phyloP scores from a whole-genome alignment of 805 yeast species.

The Starmera dryadoides region DNA sequence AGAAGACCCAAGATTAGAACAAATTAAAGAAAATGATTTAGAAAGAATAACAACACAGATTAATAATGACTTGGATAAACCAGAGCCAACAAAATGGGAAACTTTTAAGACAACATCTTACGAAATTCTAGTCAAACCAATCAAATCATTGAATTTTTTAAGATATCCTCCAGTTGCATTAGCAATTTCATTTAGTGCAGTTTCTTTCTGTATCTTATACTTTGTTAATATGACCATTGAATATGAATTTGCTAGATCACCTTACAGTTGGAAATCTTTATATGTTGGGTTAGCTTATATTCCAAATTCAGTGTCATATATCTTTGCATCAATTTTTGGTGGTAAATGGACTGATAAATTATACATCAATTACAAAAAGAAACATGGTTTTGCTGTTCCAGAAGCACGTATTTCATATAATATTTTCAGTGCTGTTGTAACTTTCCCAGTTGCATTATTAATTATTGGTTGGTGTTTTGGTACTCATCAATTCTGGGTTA shows the following conservation, averaged over 20 bases:
- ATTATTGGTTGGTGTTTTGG: slow-evolving; percentile 82
- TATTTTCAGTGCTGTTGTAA: slow-evolving; percentile 53
- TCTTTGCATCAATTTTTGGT: slow-evolving; percentile 70
- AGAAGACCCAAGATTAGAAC: slow-evolving; percentile 12
- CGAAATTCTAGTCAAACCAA: slow-evolving; percentile 49
- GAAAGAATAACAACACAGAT: slow-evolving; percentile 17
- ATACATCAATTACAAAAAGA: slow-evolving; percentile 42
- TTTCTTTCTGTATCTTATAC: slow-evolving; percentile 65
- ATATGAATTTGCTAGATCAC: slow-evolving; percentile 49
- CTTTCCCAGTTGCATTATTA: slow-evolving; percentile 58
- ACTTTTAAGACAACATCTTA: slow-evolving; percentile 26
- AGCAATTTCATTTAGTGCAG: slow-evolving; percentile 58
- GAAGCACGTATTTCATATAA: slow-evolving; percentile 78
- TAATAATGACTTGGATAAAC: slow-evolving; percentile 17
- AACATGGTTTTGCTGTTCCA: slow-evolving; percentile 63
- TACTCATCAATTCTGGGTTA: slow-evolving; percentile 61
- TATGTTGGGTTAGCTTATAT: slow-evolving; percentile 71
- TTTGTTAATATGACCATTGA: slow-evolving; percentile 71
- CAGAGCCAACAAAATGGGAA: slow-evolving; percentile 12
- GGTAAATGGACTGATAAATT: slow-evolving; percentile 74
- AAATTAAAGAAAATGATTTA: slow-evolving; percentile 17
- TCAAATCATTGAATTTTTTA: slow-evolving; percentile 52
- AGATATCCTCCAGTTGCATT: slow-evolving; percentile 69
- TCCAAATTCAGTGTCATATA: slow-evolving; percentile 75
- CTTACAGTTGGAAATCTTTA: slow-evolving; percentile 62